phyloP scores from a whole-genome alignment of 129 eudicot genomes.

The Ambrosia trifida region DNA sequence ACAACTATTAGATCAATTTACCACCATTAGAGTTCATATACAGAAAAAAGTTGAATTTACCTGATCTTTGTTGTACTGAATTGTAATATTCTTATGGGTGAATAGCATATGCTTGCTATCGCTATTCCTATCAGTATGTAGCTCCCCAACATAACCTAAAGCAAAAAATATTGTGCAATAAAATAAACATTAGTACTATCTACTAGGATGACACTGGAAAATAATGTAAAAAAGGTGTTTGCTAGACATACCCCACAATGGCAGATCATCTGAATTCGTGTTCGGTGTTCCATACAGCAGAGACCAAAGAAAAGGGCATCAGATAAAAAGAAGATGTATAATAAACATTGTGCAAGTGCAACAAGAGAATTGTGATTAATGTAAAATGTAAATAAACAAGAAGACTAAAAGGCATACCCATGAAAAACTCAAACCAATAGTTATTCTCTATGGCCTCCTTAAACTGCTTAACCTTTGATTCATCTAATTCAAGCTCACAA shows the following conservation, averaged over 20 bases:
- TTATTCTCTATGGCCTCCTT: slow-evolving; percentile 92
- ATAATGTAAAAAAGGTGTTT: slow-evolving; percentile 2
- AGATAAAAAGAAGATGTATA: slow-evolving; percentile 9
- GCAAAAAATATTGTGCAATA: slow-evolving; percentile 13
- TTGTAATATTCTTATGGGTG: slow-evolving; percentile 66
- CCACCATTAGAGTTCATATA: not conserved
- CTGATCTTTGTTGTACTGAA: slow-evolving; percentile 87
- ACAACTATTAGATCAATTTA: slow-evolving; percentile 20
- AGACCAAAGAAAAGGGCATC: slow-evolving; percentile 35
- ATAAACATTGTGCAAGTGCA: not conserved
- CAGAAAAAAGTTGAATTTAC: slow-evolving; percentile 23
- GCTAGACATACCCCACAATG: slow-evolving; percentile 75
- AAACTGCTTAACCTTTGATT: slow-evolving; percentile 74
- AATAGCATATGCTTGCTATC: slow-evolving; percentile 82
- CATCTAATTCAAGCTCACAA: slow-evolving; percentile 84
- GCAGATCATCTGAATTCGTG: slow-evolving; percentile 72
- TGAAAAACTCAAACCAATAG: slow-evolving; percentile 97
- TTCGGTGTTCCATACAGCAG: slow-evolving; percentile 37
- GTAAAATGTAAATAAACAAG: not conserved
- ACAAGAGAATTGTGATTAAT: not conserved
- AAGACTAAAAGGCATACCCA: slow-evolving; percentile 56
- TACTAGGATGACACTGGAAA: not conserved
- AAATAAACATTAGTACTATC: not conserved
- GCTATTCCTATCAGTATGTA: slow-evolving; percentile 71
- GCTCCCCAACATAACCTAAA: slow-evolving; percentile 90